Base-by-base conservation (phyloP, 441 rosid genomes). In the Gossypium davidsonii region DNA sequence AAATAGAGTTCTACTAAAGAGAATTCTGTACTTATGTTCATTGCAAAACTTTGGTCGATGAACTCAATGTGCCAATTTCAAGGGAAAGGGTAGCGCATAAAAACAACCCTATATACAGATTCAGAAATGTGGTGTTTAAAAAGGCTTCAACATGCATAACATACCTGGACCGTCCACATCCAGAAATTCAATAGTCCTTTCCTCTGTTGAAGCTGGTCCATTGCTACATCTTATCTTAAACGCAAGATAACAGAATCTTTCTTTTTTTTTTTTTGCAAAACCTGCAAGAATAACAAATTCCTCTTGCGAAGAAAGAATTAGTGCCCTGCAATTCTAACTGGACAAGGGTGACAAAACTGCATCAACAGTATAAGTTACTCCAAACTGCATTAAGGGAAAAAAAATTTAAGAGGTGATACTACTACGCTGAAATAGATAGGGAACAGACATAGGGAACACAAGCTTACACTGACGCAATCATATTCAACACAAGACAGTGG, bases 141-240 rank as follows among this genome's bases (percentile, higher is more conserved):
- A 49, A 25, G 14, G 42, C 59, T 67, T 67, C 59, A 67, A 26
- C 18, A 18, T 52, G 17, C 44, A 51, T n/a, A 46, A 67, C 25
- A 67, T 48, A 67, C 72, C 72, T 67, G n/a, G 46, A 51, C 39
- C 51, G 56, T 51, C 72, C 58, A 51, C 21, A 26, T 51, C 26
- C 7, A 26, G 18, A 14, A 21, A 25, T 44, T 67, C 18, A 67
- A 6, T n/a, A 60, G 34, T 58, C 37, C 17, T 57, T 57, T 57
- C 15, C 9, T 58, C 26, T 31, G 25, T 23, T 67, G 34, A 46
- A 67, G 23, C 58, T 48, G 71, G 42, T 7, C 42, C 42, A 37
- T 37, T 37, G 42, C 42, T 37, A 37, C 39, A 52, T 15, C 44
- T 48, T 6, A n/a, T 25, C 15, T 17, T 10, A n/a, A 46, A 48